Evolutionary conservation across 192 early-diverging fungal species (phyloP), one percentile per base, ranked within the genome.

Genomic region (Coemansia sp.): DNA sequence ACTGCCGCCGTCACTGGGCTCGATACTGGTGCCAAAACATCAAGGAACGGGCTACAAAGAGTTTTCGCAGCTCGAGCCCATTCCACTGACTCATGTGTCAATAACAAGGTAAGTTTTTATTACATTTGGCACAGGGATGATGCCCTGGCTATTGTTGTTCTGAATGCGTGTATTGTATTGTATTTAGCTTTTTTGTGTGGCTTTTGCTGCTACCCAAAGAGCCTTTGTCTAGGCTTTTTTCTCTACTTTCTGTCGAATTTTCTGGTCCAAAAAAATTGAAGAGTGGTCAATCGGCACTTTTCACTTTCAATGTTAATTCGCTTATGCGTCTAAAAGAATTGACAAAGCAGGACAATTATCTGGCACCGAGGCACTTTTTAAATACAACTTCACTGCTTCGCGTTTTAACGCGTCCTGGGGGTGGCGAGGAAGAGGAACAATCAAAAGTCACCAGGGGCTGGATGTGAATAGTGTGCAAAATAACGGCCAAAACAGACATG

Each of bases 101-200:
- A 69, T 78, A 37, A 17, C 67, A 53, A 78, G 66, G 75, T 78
- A 78, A 69, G 75, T 64, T 31, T 57, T 12, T 54, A 19, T 15
- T 19, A 21, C 19, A 17, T 48, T 48, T 15, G 19, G 17, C 17
- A 20, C 17, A 48, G 47, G 19, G 47, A 48, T 48, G 21, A 48
- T 48, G 47, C 1, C 17, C 40, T 44, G 15, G 47, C 47, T 19
- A 48, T 48, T 48, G 47, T 48, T 48, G 20, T 48, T 19, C 17
- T 7, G 7, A 21, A n/a, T 20, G 47, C 0, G 7, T 20, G 47
- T 8, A 34, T 34, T 34, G 6, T 17, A 48, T 48, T 48, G 47
- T 48, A 48, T 44, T 44, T 44, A 44, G 40, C 40, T 44, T 44
- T 44, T 44, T 44, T 8, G 31, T 34, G 40, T 44, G 40, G 40